Conservation (phyloP, 192 early-diverging fungal species). For the Glomus cerebriforme region DNA sequence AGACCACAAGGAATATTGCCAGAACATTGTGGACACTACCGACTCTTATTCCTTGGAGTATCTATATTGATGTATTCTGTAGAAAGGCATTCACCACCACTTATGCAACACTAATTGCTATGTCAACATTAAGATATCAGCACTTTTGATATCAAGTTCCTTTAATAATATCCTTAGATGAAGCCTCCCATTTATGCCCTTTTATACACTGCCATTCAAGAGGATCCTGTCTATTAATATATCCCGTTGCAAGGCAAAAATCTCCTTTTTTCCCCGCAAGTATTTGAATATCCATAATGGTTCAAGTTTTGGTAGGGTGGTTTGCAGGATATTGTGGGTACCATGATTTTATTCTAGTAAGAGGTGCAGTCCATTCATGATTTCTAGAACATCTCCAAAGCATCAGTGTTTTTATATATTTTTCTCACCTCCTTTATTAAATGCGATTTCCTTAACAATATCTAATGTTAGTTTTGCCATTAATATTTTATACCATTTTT, state of each 20-base stretch:
- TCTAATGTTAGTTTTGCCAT: slow-evolving; percentile 18
- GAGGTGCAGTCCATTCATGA: not conserved
- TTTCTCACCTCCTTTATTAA: not conserved
- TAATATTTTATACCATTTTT: not conserved
- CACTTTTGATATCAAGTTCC: slow-evolving; percentile 23
- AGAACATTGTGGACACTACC: too few relatives aligned
- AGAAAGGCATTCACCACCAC: too few relatives aligned
- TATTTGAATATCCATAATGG: not conserved
- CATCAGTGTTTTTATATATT: not conserved
- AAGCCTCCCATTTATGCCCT: slow-evolving; percentile 24
- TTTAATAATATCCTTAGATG: slow-evolving; percentile 15
- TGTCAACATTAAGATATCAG: not conserved
- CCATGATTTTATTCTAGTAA: not conserved
- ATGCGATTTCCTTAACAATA: not conserved
- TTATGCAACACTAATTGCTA: too few relatives aligned
- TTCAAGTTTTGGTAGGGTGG: too few relatives aligned
- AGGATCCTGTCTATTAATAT: slow-evolving; percentile 30
- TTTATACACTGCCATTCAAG: slow-evolving; percentile 29
- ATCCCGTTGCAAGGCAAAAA: slow-evolving; percentile 25
- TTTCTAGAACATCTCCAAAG: not conserved
- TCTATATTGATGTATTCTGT: too few relatives aligned
- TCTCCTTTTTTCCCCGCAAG: slow-evolving; percentile 15
- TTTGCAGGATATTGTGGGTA: too few relatives aligned
- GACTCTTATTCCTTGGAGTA: too few relatives aligned
- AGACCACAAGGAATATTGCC: too few relatives aligned